Base-by-base conservation (phyloP, 2,329 filamentous ascomycete species). In the Trichoderma semiorbis region DNA sequence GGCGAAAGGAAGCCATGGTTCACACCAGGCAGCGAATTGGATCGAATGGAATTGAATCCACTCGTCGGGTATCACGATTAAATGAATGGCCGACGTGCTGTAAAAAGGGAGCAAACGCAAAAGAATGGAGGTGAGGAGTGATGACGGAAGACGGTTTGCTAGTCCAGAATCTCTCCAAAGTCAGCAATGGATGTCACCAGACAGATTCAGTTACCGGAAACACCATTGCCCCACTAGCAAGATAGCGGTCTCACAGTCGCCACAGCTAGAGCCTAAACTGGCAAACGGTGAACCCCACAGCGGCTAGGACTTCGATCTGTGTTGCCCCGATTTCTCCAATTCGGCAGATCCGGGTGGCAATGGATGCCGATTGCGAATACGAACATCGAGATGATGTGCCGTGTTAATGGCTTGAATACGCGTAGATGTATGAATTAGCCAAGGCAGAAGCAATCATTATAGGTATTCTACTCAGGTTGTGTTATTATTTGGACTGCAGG, bases 1-100 rank as follows among this genome's bases (percentile, higher is more conserved):
- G 86, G 68, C 92, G 91, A 67, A 95, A 88, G 26, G 89, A 85
- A 73, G 91, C 85, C 94, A 97, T 97, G 75, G 26, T 63, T 61
- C 12, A 34, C 60, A 28, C 36, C 53, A n/a, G 47, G 28, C 36
- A 53, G 57, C 30, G 28, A n/a, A 12, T 32, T 34, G 28, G 16
- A 8, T 34, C 12, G 28, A 34, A 60, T n/a, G 16, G 21, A 18
- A 36, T 34, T 6, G 30, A 55, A 55, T 26, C 43, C 21, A 26
- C 43, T 18, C 47, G 43, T 26, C 32, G 18, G 30, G 2, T 14
- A 14, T 26, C 32, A 58, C 26, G 39, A 26, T 62, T n/a, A n/a
- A 61, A 47, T 21, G 11, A 61, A 47, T 28, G 11, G 26, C 14
- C 16, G 21, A 21, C 1, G 26, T 18, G 11, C 36, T 43, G 36